Base-by-base conservation (phyloP, 805 yeast genomes). In the Nadsonia fulvescens region DNA sequence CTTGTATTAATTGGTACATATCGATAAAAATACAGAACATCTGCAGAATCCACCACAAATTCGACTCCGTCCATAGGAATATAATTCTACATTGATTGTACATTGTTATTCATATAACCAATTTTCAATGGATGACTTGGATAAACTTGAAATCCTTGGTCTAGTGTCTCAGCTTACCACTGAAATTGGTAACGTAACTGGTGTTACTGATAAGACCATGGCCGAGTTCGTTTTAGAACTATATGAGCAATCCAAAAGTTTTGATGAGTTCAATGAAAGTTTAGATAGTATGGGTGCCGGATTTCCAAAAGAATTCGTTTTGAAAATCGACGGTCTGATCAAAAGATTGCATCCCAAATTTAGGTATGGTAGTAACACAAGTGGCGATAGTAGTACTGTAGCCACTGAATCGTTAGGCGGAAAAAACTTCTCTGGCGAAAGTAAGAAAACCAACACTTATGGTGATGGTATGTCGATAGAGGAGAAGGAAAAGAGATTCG, bases 221-320 rank as follows among this genome's bases (percentile, higher is more conserved):
- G 61, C 67, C 1, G 64, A 61, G 32, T 64, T 58, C 37, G 45
- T 68, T 4, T 31, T 56, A 8, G 53, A 54, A 30, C 37, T 67
- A 6, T 51, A 51, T 32, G 35, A 36, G 2, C 29, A 37, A 12
- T 46, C 61, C 3, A 15, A 32, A 3, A 42, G 48, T 10, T 31
- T 44, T 2, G 37, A 37, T 5, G 53, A 50, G 8, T 63, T 68
- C 36, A 41, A 43, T 12, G 23, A 36, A 9, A 49, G 47, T 4
- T 40, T 67, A 12, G 39, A 42, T 4, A 62, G 54, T 9, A 44
- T 55, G 29, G 69, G 65, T 4, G 61, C 62, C 18, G 63, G 54
- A 4, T 48, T 55, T 29, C 42, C 58, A 0, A 36, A 34, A 13
- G 14, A 39, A 5, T 40, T 51, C 27, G 32, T 47, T 16, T 40